phyloP scores from a whole-genome alignment of 1,139 yeast species.

The Arxiozyma slooffiae region DNA sequence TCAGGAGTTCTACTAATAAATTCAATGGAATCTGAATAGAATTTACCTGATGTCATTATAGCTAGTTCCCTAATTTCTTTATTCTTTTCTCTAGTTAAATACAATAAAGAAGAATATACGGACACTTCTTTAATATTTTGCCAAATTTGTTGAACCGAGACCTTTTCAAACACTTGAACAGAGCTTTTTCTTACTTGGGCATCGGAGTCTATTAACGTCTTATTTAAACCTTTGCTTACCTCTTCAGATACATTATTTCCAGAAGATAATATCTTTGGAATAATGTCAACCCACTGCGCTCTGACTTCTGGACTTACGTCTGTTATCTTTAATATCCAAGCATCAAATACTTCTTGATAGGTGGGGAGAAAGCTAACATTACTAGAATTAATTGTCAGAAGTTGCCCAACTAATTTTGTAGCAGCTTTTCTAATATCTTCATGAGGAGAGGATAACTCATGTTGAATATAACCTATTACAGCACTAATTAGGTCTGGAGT shows the following conservation, averaged over 20 bases:
- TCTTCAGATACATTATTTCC: constrained; percentile 44
- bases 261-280: constrained; percentile 38
- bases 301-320: constrained; percentile 63
- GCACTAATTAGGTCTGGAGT: constrained; percentile 69
- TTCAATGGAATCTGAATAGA: constrained; percentile 35
- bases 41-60: constrained; percentile 44
- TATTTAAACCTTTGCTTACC: constrained; percentile 49
- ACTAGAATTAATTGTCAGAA: constrained; percentile 44
- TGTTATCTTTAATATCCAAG: constrained; percentile 66
- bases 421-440: constrained; percentile 55
- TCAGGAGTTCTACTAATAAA: constrained; percentile 15
- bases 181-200: constrained; percentile 63
- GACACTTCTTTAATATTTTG: constrained; percentile 38
- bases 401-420: constrained; percentile 61
- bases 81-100: constrained; percentile 62
- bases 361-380: constrained; percentile 46
- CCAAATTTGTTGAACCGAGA: constrained; percentile 37
- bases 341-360: constrained; percentile 54
- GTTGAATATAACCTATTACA: constrained; percentile 71
- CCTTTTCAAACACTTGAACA: constrained; percentile 38
- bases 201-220: constrained; percentile 66
- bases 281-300: constrained; percentile 56
- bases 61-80: constrained; percentile 55
- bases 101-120: constrained; percentile 47
- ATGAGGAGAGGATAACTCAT: constrained; percentile 68